phyloP scores from a whole-genome alignment of 202 grass and related monocot species.

The Digitaria exilis region DNA sequence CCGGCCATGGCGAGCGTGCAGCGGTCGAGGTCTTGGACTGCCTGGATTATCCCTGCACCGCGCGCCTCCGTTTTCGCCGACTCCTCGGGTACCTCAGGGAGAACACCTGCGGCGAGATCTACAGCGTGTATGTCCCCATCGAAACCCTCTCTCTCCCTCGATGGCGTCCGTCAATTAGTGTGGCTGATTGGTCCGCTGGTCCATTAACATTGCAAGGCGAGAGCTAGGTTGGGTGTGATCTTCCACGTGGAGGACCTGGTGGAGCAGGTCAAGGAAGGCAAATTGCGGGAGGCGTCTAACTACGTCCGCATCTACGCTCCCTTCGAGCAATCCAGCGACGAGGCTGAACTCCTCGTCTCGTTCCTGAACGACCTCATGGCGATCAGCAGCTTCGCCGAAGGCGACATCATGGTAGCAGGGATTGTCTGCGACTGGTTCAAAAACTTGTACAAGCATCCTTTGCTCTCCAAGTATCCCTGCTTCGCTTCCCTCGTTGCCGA shows the following conservation, averaged over 20 bases:
- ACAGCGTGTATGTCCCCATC: not conserved
- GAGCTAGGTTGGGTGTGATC: not conserved
- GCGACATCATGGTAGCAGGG: not conserved
- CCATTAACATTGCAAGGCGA: not conserved
- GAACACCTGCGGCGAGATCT: not conserved
- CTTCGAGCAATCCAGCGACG: not conserved
- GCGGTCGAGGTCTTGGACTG: not conserved
- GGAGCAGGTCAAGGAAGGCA: not conserved
- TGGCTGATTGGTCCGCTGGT: not conserved
- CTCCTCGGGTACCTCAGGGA: not conserved
- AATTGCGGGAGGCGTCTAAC: not conserved
- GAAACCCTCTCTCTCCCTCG: not conserved
- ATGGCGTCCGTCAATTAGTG: no score
- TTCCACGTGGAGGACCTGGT: not conserved
- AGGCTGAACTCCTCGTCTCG: not conserved
- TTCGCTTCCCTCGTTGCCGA: not conserved
- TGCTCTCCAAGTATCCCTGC: not conserved
- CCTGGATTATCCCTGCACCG: not conserved
- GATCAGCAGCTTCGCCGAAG: not conserved
- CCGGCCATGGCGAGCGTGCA: not conserved
- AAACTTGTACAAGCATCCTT: not conserved
- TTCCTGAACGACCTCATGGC: not conserved
- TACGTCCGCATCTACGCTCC: not conserved
- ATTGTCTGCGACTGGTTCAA: not conserved
- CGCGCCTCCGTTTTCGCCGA: not conserved